Evolutionary conservation across 164 flowering plant genomes (phyloP), one percentile per base, ranked within the genome.

Genomic region (Kingdonia uniflora): DNA sequence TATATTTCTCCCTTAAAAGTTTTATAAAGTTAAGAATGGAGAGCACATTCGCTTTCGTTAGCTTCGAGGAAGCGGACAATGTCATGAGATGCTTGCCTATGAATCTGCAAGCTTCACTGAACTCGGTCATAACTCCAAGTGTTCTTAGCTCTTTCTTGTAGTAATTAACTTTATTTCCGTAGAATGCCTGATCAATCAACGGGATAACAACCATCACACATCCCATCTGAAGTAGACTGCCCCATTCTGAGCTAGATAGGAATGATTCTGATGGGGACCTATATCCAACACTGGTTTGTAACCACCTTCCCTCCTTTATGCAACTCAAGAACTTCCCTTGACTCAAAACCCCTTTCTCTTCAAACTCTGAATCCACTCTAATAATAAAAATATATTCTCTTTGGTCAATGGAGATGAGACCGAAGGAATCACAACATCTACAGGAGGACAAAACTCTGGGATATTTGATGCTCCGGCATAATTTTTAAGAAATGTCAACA

Each of bases 121-220:
- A 68, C 14, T 68, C 78, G 21, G 65, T 73, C 73, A 70, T 79
- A 19, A 84, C 92, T 1, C 92, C 92, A 1, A 75, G 15, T 2
- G 59, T 40, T 61, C 60, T 70, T 6, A 84, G 61, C 65, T 73
- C 92, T 23, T 73, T 77, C 46, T 52, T 55, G 56, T 76, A 81
- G 6, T 22, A 16, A 1, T 6, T 21, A 7, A 84, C 60, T 19
- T 29, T 58, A 23, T 56, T 14, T 6, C 61, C 85, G 61, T 81
- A 79, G 49, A 67, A 81, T 1, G 17, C 15, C 47, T 65, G 51
- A 65, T 84, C 82, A 16, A 84, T 48, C 51, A 81, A 19, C 0
- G 85, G 84, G 48, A 84, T 78, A 54, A 81, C 92, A 41, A 81
- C 80, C 46, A 79, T 61, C 23, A 63, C 76, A 5, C 74, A 75